Evolutionary conservation across 192 early-diverging fungal species (phyloP), one percentile per base, ranked within the genome.

Genomic region (Dissophora ornata): DNA sequence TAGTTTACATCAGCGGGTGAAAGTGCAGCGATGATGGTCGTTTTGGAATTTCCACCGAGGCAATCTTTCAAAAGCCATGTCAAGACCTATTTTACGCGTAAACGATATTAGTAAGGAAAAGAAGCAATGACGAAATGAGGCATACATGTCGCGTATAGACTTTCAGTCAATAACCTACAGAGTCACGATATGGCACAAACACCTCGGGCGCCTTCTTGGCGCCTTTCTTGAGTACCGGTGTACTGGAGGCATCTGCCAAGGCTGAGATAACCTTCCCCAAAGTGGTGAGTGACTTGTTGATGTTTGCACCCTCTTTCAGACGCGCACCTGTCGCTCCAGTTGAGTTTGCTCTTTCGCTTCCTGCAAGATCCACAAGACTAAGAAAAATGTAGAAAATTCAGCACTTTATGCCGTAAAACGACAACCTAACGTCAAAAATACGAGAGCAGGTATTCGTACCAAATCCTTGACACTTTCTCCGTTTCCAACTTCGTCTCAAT

Each of bases 181-280:
- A 97, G 79, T 98, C 96, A 21, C 96, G 84, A 70, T 98, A 98
- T 1, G 95, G 95, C 19, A 98, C 87, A 82, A 91, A 94, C 0
- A 79, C 54, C 62, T 86, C 85, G 30, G 71, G 70, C 12, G 71
- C 29, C 48, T 86, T 84, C 49, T 73, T 81, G 18, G 62, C 57
- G 13, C 80, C 82, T 47, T 86, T 84, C 38, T 69, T 79, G 47
- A 59, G 66, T 12, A 30, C 29, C 29, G 69, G 57, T 26, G 62
- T 47, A 22, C 77, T 69, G 19, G 87, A 87, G 36, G 87, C 86
- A 66, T 92, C 94, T 22, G 94, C 93, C 28, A 98, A 81, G 25
- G 92, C 91, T 1, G 93, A 92, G 24, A 98, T 98, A 40, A 98
- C 96, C 71, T 98, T 98, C 7, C 96, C 96, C 41, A 98, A 80